These are phyloP conservation scores for Calycina marina DNA, from an alignment of 2,329 filamentous ascomycete genomes.

Conservation along the genomic window DNA sequence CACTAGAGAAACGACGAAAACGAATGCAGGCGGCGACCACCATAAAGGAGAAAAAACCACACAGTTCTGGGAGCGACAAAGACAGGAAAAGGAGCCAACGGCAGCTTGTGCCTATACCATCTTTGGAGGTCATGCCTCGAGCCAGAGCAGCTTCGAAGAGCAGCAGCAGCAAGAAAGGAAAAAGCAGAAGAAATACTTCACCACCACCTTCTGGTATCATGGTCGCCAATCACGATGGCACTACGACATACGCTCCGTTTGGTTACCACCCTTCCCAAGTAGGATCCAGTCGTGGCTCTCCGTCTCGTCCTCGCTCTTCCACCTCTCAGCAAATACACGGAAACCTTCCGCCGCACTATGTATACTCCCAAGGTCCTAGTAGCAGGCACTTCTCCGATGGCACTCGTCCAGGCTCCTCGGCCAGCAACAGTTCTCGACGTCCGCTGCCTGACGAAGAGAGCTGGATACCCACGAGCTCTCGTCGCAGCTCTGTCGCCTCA, in stretches of 20 bases:
- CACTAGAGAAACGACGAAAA: constrained; percentile 54
- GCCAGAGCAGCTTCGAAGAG: no score
- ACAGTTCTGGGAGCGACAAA: constrained; percentile 14
- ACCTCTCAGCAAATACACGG: constrained; percentile 10
- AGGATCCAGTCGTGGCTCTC: constrained; percentile 21
- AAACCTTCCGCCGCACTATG: constrained; percentile 10
- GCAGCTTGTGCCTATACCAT: constrained; percentile 16
- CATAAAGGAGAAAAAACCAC: constrained; percentile 8
- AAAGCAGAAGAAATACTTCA: constrained; percentile 21
- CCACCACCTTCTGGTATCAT: constrained; percentile 27
- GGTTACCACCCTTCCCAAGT: constrained; percentile 25
- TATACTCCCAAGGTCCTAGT: constrained; percentile 8
- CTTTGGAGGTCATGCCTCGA: constrained; percentile 14
- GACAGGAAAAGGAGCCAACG: constrained; percentile 17
- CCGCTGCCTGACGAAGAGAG: constrained; percentile 34
- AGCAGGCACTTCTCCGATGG: constrained; percentile 20
- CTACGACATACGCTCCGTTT: constrained; percentile 29
- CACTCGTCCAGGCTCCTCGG: constrained; percentile 24
- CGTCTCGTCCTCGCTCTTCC: constrained; percentile 21
- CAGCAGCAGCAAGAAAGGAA: constrained; percentile 18
- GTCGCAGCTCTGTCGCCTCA: constrained; percentile 19
- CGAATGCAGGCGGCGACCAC: constrained; percentile 29
- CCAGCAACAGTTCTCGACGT: constrained; percentile 21
- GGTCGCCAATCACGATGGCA: constrained; percentile 31
- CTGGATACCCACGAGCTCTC: constrained; percentile 26